Evolutionary conservation across 208 protist species (phyloP).

Genomic region (Leishmania aethiopica): DNA sequence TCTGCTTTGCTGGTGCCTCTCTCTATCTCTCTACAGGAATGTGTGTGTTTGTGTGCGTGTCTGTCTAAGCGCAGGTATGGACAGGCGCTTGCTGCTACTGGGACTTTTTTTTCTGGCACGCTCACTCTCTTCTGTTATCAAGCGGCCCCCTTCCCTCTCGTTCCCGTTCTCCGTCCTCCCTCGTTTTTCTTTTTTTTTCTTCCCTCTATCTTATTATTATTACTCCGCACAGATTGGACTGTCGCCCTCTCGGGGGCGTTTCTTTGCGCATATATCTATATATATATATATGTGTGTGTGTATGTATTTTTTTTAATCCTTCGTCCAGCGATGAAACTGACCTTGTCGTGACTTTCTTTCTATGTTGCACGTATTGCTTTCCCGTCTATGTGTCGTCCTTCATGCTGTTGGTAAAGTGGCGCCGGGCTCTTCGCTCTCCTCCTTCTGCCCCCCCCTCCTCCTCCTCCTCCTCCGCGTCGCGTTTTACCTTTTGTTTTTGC

Average conservation of each 20-base stretch:
- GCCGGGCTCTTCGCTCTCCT: background rate
- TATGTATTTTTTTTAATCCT: background rate
- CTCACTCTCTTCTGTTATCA: background rate
- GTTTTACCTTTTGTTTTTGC: background rate
- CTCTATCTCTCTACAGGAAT: background rate
- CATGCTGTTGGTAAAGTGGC: background rate
- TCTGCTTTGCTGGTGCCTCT: background rate
- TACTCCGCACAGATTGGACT: background rate
- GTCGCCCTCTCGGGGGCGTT: background rate
- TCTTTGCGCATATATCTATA: too few relatives aligned
- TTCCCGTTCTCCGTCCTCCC: background rate
- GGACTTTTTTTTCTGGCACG: background rate
- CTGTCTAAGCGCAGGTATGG: background rate
- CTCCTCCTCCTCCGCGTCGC: background rate
- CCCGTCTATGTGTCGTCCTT: background rate
- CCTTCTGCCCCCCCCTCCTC: background rate
- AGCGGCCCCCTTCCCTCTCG: background rate
- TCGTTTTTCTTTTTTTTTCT: background rate
- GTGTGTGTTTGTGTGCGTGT: slow-evolving; percentile 3
- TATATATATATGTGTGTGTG: too few relatives aligned
- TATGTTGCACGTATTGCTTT: slow-evolving; percentile 3
- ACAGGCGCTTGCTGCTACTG: background rate
- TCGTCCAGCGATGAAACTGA: background rate
- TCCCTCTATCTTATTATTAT: background rate
- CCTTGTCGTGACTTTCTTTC: background rate